Conservation (phyloP, 2,329 filamentous ascomycete genomes). For the Lasiodiplodia theobromae region DNA sequence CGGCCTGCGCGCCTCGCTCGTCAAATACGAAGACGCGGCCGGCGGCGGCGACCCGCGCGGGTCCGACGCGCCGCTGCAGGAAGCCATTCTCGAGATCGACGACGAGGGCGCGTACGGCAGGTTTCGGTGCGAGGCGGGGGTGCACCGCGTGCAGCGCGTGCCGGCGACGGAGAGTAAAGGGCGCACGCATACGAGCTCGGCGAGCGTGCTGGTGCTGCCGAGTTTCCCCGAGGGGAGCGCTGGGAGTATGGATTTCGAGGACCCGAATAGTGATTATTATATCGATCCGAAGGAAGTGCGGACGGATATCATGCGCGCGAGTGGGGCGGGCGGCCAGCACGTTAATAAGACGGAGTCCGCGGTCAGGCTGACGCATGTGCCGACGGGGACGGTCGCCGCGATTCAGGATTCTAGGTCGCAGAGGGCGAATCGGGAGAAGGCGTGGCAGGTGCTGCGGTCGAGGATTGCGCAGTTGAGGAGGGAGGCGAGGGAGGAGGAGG, state of each 20-base stretch:
- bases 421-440: conserved; percentile 83
- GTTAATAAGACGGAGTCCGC: conserved; percentile 99
- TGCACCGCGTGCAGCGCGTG: conserved; percentile 93
- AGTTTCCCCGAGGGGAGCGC: conserved; percentile 71
- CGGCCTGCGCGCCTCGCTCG: conserved; percentile 69
- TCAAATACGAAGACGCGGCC: conserved; percentile 83
- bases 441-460: conserved; percentile 84
- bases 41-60: conserved; percentile 63
- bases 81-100: conserved; percentile 86
- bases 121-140: conserved; percentile 87
- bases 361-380: conserved; percentile 87
- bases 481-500: conserved; percentile 83
- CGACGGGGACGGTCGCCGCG: conserved; percentile 83
- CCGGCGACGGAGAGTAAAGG: conserved; percentile 91
- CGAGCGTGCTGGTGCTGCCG: conserved; percentile 89
- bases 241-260: conserved; percentile 61
- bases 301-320: conserved; percentile 87
- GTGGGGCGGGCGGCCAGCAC: conserved; percentile 94
- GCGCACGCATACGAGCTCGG: conserved; percentile 90
- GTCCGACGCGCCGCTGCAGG: conserved; percentile 75
- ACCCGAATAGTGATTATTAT: conserved; percentile 92
- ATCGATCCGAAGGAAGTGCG: conserved; percentile 83
- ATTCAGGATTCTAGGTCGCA: conserved; percentile 96
- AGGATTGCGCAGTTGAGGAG: conserved; percentile 80
- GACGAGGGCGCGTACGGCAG: conserved; percentile 78